phyloP scores from a whole-genome alignment of 805 yeast species.

The Pichia kluyveri region DNA sequence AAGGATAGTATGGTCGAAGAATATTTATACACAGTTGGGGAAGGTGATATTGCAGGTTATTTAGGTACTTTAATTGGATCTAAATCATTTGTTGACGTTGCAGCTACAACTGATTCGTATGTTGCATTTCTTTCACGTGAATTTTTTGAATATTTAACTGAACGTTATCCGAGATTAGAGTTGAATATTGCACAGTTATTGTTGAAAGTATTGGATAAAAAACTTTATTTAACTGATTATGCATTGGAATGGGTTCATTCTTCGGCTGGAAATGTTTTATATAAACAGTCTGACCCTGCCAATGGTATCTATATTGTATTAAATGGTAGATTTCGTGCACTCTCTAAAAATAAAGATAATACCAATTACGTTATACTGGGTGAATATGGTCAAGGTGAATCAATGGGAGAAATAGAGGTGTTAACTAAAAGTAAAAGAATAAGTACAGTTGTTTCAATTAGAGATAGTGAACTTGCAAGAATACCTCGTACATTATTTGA shows the following conservation, averaged over 20 bases:
- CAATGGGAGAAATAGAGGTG: constrained; percentile 93
- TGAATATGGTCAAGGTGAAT: constrained; percentile 90
- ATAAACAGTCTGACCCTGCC: constrained; percentile 76
- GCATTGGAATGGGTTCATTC: constrained; percentile 93
- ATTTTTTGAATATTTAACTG: constrained; percentile 57
- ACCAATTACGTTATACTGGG: constrained; percentile 36
- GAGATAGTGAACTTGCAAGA: constrained; percentile 91
- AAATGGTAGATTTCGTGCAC: constrained; percentile 78
- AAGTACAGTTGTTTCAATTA: constrained; percentile 67
- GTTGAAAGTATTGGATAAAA: constrained; percentile 55
- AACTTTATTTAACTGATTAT: constrained; percentile 70
- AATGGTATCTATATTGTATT: constrained; percentile 85
- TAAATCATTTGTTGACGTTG: constrained; percentile 65
- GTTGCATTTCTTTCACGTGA: constrained; percentile 64
- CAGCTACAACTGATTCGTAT: constrained; percentile 51
- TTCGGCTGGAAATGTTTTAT: constrained; percentile 75
- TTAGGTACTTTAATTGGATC: constrained; percentile 73
- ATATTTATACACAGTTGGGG: constrained; percentile 46
- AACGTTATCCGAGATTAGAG: constrained; percentile 66
- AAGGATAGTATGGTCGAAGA: constrained; percentile 21
- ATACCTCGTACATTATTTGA: constrained; percentile 88
- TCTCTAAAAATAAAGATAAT: constrained; percentile 22
- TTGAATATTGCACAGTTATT: constrained; percentile 70
- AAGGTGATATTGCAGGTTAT: constrained; percentile 87
- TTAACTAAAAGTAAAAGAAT: constrained; percentile 68